Evolutionary conservation across 1,284 basidiomycete species (phyloP), one percentile per base, ranked within the genome.

Genomic region (Puccinia horiana): DNA sequence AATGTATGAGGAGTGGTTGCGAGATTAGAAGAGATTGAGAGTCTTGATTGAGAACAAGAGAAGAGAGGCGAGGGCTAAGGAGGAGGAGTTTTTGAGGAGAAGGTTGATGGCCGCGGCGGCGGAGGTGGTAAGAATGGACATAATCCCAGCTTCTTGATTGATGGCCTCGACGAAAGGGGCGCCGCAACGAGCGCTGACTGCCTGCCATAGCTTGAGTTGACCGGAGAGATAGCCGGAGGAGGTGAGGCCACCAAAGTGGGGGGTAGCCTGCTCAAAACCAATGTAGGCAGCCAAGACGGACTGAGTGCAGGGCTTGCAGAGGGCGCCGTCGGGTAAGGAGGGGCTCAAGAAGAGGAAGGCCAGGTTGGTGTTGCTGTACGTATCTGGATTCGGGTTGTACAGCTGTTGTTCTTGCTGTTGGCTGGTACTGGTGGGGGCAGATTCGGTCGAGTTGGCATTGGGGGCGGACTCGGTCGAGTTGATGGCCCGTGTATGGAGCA

Each of bases 321-420:
- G 80, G 4, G 80, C 80, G 3, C n/a, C 44, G 16, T 65, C 61
- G 29, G 80, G 72, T n/a, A 81, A 52, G 18, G n/a, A 52, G 3
- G 80, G 61, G 73, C 40, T 75, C n/a, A 81, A 47, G 37, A 81
- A 81, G 18, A 81, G 61, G 63, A 81, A 81, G 44, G 80, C 72
- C n/a, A 81, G 61, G 61, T 81, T 81, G 70, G 80, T 81, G 35
- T 49, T 81, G 8, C 72, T 75, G 35, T 73, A 81, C 2, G 61
- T 42, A 16, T 63, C 65, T 20, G 80, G 72, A 47, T 81, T 73
- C 26, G 80, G 80, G 52, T 74, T 56, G 37, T 75, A 63, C 23
- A 61, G 6, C 37, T 32, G 37, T 37, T 49, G 44, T 54, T 35
- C n/a, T n/a, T n/a, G 78, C 32, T 44, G 49, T 14, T 56, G 69